Base-by-base conservation (phyloP, 2,329 filamentous ascomycete genomes). In the Curvularia lunata region DNA sequence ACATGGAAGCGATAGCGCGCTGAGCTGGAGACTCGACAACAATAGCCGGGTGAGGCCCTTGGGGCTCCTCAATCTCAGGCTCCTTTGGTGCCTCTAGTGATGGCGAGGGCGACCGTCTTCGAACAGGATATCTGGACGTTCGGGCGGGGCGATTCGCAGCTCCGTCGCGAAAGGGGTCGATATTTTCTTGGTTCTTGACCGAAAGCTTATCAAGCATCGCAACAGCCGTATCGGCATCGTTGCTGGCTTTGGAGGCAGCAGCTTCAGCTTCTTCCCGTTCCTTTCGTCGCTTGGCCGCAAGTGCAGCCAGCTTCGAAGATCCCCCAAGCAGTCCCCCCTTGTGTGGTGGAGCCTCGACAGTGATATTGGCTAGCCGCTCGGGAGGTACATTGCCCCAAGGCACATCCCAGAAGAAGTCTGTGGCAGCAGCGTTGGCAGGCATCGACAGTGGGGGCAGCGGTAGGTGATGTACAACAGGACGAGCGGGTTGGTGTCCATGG, bases 201-300 rank as follows among this genome's bases (percentile, higher is more conserved):
- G 70, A 77, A 53, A 82, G 73, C 50, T 78, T 77, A 58, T 82
- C 80, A 40, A 82, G 72, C 37, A 81, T 75, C 25, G 77, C 74
- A n/a, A 80, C 62, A 2, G 79, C 73, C 42, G 70, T 68, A 41
- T 75, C 74, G n/a, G 73, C 56, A 8, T 70, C 62, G 30, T 41
- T 56, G 8, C 51, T 65, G 28, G 62, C 48, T 40, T 45, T 52
- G 13, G 66, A 28, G 23, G 65, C 54, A 18, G 54, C 63, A 37
- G 72, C 70, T 48, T 73, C 80, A 66, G 85, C 87, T 38, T 89
- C 87, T 28, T 87, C 88, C 13, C 87, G 88, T 76, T 92, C 96
- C 78, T 91, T 93, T 74, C 92, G 93, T 27, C 92, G 85, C 52
- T 91, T 90, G 32, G 92, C 92, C 50, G 94, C 93, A 41, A 99